Base-by-base conservation (phyloP, 2,329 filamentous ascomycete species). In the Colletotrichum lentis region DNA sequence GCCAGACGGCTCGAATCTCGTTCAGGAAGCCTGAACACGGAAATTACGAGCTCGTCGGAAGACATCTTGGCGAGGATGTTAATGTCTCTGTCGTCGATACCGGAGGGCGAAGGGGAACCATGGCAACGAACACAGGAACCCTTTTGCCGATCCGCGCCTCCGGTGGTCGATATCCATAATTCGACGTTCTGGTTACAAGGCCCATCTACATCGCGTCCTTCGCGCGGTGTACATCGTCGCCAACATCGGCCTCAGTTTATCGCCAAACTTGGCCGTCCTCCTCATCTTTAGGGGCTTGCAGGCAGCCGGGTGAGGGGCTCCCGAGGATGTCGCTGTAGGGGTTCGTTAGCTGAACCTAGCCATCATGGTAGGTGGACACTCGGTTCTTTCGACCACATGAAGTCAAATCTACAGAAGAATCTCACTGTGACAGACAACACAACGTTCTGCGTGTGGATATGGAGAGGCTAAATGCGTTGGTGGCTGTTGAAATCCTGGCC, bases 261-360 rank as follows among this genome's bases (percentile, higher is more conserved):
- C 78, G 2, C 77, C 77, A 3, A 83, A 79, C 49, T 84, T 83
- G 64, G 73, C 75, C 0, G 72, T 79, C 0, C 74, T 85, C 41
- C 73, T 86, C 64, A 72, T 81, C 3, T 79, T 86, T 27, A 76
- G 84, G 50, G 81, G 77, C 1, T 54, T 86, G 8, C 84, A 86
- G 73, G 80, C 81, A 11, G 79, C 80, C 1, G 83, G n/a, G n/a
- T n/a, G n/a, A n/a, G n/a, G n/a, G n/a, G n/a, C n/a, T n/a, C n/a
- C n/a, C n/a, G n/a, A n/a, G n/a, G n/a, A n/a, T n/a, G n/a, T n/a
- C 27, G 27, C 27, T 31, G 8, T 31, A 2, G 0, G 27, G 27
- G 27, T 31, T 31, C 27, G 27, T 31, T 31, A 10, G 27, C 27
- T 31, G 27, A 31, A 31, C 8, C 27, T 31, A 31, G 27, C 27